Conservation (phyloP, 352 stramenopile genomes). For the Globisporangium emineosum region DNA sequence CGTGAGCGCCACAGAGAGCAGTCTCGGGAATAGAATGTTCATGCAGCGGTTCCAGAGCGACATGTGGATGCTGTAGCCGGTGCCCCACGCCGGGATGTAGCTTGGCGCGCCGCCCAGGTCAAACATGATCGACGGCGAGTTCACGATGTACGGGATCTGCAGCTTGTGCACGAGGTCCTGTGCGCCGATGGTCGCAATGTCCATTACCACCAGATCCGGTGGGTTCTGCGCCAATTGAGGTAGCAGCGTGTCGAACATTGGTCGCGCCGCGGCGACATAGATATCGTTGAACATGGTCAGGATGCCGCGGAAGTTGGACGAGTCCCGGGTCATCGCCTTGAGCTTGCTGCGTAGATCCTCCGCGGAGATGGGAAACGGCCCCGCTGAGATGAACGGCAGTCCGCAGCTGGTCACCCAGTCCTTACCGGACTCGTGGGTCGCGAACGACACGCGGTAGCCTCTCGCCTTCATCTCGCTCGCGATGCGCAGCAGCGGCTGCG, state of each 20-base stretch:
- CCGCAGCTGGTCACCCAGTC: slow-evolving; percentile 62
- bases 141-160: slow-evolving; percentile 69
- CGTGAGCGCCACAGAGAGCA: slow-evolving; percentile 84
- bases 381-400: slow-evolving; percentile 69
- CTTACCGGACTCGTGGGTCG: slow-evolving; percentile 75
- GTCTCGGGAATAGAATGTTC: slow-evolving; percentile 86
- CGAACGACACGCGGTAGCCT: slow-evolving; percentile 79
- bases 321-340: slow-evolving; percentile 75
- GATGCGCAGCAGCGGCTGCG: slow-evolving; percentile 70
- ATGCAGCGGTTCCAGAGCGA: slow-evolving; percentile 87
- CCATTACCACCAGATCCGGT: slow-evolving; percentile 75
- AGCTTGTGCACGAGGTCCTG: slow-evolving; percentile 81
- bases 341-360: slow-evolving; percentile 70
- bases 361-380: slow-evolving; percentile 67
- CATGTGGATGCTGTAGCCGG: slow-evolving; percentile 78
- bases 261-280: slow-evolving; percentile 68
- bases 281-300: slow-evolving; percentile 89
- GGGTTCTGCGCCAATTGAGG: slow-evolving; percentile 33
- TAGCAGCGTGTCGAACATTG: slow-evolving; percentile 78
- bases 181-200: slow-evolving; percentile 79
- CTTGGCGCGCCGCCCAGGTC: slow-evolving; percentile 65
- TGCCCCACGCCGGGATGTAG: slow-evolving; percentile 84
- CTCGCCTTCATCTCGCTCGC: slow-evolving; percentile 67
- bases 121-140: slow-evolving; percentile 86
- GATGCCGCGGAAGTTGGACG: slow-evolving; percentile 82